phyloP scores from a whole-genome alignment of 1,139 yeast species.

The Protomyces pachydermus region DNA sequence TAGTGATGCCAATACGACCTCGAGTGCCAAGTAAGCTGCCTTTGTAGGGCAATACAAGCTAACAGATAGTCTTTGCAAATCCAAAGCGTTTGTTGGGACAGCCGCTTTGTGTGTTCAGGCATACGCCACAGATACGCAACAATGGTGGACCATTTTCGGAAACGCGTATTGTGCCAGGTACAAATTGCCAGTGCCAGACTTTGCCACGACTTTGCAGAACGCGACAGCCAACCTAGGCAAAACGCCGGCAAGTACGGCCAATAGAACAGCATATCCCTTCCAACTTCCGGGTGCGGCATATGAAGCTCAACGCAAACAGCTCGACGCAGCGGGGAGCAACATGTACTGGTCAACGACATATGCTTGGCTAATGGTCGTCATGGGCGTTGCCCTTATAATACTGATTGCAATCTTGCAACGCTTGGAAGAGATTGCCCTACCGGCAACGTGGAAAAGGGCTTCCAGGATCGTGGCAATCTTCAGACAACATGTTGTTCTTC shows the following conservation, averaged over 20 bases:
- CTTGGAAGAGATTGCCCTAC: neutral
- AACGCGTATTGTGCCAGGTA: neutral
- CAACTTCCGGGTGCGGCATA: neutral
- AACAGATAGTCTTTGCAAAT: neutral
- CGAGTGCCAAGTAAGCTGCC: neutral
- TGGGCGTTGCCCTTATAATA: neutral
- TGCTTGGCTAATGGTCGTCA: slow-evolving; percentile 8
- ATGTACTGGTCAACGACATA: slow-evolving; percentile 2
- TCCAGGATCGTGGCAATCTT: neutral
- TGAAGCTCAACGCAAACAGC: neutral
- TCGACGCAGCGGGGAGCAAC: neutral
- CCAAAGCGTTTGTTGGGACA: slow-evolving; percentile 1
- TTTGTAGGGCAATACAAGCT: too few relatives aligned
- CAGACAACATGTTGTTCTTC: slow-evolving; percentile 27
- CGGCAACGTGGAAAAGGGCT: neutral
- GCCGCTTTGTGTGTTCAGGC: slow-evolving; percentile 2
- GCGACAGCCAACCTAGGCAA: neutral
- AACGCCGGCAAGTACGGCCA: neutral
- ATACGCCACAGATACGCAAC: neutral
- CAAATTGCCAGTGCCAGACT: neutral
- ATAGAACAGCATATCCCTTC: neutral
- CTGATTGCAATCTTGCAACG: neutral
- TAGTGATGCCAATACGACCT: slow-evolving; percentile 8
- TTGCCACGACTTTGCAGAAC: neutral
- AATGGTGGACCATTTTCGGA: slow-evolving; percentile 4